Base-by-base conservation (phyloP, 2,329 filamentous ascomycete species). In the Botrytis medusae region DNA sequence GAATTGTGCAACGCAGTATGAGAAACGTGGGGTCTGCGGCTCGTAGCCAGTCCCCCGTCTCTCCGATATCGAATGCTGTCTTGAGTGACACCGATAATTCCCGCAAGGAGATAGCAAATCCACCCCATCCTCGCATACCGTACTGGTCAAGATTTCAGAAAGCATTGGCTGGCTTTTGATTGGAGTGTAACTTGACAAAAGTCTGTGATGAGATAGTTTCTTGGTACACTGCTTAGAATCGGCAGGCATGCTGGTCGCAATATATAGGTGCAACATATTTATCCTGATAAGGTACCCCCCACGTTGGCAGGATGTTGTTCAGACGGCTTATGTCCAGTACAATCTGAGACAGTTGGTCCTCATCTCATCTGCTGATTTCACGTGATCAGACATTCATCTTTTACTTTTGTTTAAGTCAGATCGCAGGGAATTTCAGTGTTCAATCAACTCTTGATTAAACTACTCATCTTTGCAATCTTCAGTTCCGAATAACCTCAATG, bases 31-130 rank as follows among this genome's bases (percentile, higher is more conserved):
- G 70, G 70, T 65, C 37, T 57, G 37, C 51, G 46, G 37, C 60
- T 69, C 46, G 25, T 67, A 68, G 65, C 48, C 65, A 57, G 65
- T 70, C 68, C 54, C 54, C 18, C 54, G 40, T 44, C 51, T 42
- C 61, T 72, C 70, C 70, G 70, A 72, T 72, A 68, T 72, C 29
- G 62, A 72, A 40, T 44, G 29, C 42, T 67, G 34, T 46, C 34
- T 60, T 32, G 44, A 22, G 18, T 68, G 70, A 40, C 29, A 61
- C 40, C 29, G 51, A 72, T 48, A 63, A 59, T 68, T 72, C 44
- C 32, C 70, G 51, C 68, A 60, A 60, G n/a, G 32, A 70, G 54
- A 44, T 37, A 46, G 37, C 42, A 61, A 22, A 2, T 60, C 25
- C 40, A 32, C 37, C 69, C n/a, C 46, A 65, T 65, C 54, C 44